Base-by-base conservation (phyloP, 345 rosid genomes). In the Heritiera littoralis region DNA sequence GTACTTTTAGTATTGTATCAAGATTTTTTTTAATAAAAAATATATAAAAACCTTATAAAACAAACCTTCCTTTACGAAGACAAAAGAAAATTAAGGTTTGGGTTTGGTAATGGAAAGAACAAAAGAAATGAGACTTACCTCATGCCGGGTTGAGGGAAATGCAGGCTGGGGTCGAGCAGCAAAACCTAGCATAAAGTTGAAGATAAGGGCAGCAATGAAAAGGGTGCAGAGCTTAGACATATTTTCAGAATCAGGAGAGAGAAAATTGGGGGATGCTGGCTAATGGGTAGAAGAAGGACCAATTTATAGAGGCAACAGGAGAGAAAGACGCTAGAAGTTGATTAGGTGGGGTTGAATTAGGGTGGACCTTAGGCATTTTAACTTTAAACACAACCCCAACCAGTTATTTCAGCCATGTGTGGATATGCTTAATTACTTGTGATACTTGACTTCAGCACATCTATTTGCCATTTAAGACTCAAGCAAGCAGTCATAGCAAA, bases 221-320 rank as follows among this genome's bases (percentile, higher is more conserved):
- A 82, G 20, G 74, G 78, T 78, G 45, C n/a, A 28, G 15, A 78
- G 69, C 77, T 82, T 84, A 1, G 81, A 74, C 89, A 82, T 86
- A 28, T 46, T 48, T 45, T 69, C 69, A 3, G 38, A 45, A 40
- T 56, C 66, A 5, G 48, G 28, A 9, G n/a, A 9, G n/a, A 56
- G 3, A 15, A 52, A 11, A 20, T 52, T 49, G 48, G 2, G 61
- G n/a, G 28, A 12, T 74, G n/a, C 52, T 12, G 5, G 7, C 10
- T 56, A 10, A 74, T n/a, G 49, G 38, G 38, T 5, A 35, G 51
- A 70, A 52, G 9, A 40, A n/a, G 15, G 63, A 18, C 49, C 18
- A 18, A 51, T 77, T 51, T 49, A 35, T 65, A 46, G 54, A 41
- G 71, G 55, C 9, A 51, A 55, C 35, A 48, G n/a, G 63, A 76